Conservation (phyloP, 257 asterid genomes). For the Datura wrightii region DNA sequence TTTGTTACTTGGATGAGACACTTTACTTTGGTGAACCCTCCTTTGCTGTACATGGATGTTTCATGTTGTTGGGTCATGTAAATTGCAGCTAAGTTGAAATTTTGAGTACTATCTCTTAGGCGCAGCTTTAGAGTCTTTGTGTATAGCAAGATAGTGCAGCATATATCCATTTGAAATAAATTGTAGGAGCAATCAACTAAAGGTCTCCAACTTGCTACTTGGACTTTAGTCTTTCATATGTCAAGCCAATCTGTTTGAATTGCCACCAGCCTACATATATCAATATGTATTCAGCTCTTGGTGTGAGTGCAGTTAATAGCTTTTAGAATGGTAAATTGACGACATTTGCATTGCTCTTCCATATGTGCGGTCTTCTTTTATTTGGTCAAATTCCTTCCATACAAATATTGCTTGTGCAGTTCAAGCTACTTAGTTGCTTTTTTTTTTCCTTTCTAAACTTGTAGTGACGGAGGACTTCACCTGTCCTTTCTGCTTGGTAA, state of each 20-base stretch:
- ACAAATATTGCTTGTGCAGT: constrained; percentile 15
- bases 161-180: constrained; percentile 1
- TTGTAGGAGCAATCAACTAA: constrained; percentile 23
- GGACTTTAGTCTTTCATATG: constrained; percentile 4
- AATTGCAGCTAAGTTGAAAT: neutral
- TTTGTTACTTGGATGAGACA: neutral
- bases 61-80: constrained; percentile 27
- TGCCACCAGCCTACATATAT: neutral
- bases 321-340: constrained; percentile 24
- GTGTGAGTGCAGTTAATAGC: neutral
- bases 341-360: neutral
- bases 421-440: constrained; percentile 36
- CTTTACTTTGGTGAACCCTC: constrained; percentile 19
- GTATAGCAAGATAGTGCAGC: neutral
- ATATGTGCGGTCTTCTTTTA: neutral
- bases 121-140: neutral
- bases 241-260: neutral
- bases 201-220: constrained; percentile 6
- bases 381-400: constrained; percentile 8
- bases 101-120: constrained; percentile 14
- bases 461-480: constrained; percentile 98
- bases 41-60: neutral
- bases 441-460: constrained; percentile 41
- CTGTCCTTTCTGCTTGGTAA: constrained; percentile 98
- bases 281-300: neutral